Evolutionary conservation across 2,329 filamentous ascomycete genomes (phyloP).

Genomic region (Sphaceloma murrayae): DNA sequence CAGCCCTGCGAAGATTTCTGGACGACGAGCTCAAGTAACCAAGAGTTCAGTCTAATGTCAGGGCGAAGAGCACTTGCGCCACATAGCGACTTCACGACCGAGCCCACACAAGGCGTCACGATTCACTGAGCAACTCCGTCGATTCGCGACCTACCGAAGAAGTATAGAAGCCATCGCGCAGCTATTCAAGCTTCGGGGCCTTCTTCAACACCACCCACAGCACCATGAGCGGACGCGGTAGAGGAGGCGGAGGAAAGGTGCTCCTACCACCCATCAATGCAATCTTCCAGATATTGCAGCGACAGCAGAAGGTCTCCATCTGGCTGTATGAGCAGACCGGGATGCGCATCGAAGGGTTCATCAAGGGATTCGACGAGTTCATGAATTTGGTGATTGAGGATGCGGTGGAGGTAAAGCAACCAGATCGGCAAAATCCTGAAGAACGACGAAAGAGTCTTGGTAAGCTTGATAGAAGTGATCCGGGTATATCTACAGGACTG

Average conservation of each 20-base stretch:
- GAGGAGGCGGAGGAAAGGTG: conserved; percentile 50
- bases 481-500: too few species aligned
- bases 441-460: conserved; percentile 72
- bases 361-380: conserved; percentile 93
- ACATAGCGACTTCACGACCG: too few species aligned
- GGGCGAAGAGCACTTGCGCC: too few species aligned
- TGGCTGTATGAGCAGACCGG: conserved; percentile 96
- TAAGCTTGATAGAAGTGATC: too few species aligned
- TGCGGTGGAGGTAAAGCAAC: conserved; percentile 79
- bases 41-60: too few species aligned
- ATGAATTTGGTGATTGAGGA: conserved; percentile 98
- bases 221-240: conserved; percentile 46
- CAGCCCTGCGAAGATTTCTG: conserved; percentile 13
- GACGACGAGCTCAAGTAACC: too few species aligned
- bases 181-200: too few species aligned
- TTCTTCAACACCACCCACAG: background rate
- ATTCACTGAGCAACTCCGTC: too few species aligned
- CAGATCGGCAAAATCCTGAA: conserved; percentile 66
- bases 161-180: too few species aligned
- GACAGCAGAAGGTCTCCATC: conserved; percentile 77
- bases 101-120: too few species aligned
- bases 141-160: too few species aligned
- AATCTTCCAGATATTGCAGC: conserved; percentile 84
- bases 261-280: conserved; percentile 73
- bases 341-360: conserved; percentile 72